Percentiles rank a stretch among this genome's conserved stretches.
Conservation (phyloP, 495 filamentous ascomycete genomes). For the Neurospora sp. region DNA sequence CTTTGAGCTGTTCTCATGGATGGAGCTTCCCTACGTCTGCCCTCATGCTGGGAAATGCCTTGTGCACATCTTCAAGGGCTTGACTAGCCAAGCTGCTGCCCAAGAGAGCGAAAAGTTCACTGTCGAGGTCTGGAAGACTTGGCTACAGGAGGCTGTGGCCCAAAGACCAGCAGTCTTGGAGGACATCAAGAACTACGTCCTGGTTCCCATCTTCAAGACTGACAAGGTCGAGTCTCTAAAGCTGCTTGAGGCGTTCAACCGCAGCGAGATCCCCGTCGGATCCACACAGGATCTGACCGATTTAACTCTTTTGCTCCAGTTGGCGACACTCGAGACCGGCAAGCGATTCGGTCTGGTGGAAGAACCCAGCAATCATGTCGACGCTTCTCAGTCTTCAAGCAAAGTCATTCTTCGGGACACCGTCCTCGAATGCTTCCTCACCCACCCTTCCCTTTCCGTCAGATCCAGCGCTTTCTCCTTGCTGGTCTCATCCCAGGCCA, state of each 20-base stretch:
- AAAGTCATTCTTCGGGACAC: constrained; percentile 31
- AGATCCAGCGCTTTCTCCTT: constrained; percentile 68
- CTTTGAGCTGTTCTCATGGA: constrained; percentile 47
- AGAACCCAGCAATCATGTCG: constrained; percentile 49
- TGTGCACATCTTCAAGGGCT: constrained; percentile 42
- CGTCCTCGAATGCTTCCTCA: constrained; percentile 46
- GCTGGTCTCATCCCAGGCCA: constrained; percentile 56
- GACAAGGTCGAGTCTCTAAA: constrained; percentile 41
- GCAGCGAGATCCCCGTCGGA: constrained; percentile 27
- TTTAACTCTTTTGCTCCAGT: constrained; percentile 46
- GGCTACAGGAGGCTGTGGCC: constrained; percentile 36
- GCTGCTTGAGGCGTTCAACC: constrained; percentile 44
- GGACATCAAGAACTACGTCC: constrained; percentile 60
- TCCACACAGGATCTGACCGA: constrained; percentile 38
- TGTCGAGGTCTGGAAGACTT: constrained; percentile 36
- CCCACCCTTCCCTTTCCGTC: constrained; percentile 49
- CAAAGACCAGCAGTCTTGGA: constrained; percentile 48
- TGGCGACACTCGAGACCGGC: constrained; percentile 62
- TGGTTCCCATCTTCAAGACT: constrained; percentile 58
- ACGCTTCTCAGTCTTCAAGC: constrained; percentile 5
- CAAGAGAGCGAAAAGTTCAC: constrained; percentile 17
- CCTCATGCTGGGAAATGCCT: constrained; percentile 56
- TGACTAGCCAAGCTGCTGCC: constrained; percentile 13
- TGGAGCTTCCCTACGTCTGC: constrained; percentile 50
- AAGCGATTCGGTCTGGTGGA: constrained; percentile 70